Evolutionary conservation across 352 stramenopile genomes (phyloP), one percentile per base, ranked within the genome.

Genomic region (Thalassiosira oceanica): DNA sequence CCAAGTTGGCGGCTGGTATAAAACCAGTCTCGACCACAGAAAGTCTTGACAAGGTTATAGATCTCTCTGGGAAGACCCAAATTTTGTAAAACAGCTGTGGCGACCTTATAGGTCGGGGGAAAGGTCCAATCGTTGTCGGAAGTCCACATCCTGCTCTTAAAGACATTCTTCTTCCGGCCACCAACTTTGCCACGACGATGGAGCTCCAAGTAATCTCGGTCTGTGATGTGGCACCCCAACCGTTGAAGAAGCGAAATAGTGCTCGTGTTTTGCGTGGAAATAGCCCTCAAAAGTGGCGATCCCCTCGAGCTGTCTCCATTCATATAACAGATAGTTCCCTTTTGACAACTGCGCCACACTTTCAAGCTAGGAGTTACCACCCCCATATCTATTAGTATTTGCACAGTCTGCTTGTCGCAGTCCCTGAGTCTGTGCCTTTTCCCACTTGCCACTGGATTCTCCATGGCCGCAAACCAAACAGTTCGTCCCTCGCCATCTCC

Each of bases 31-130:
- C 56, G 48, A 31, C 18, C 10, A 0, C 61, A 21, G 54, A 64
- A 69, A 5, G 55, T 48, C 13, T 64, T 43, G 39, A 69, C 55
- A 37, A 58, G 44, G 5, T 33, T 26, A 42, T 66, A 74, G 21
- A 74, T 74, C 27, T 63, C 51, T 8, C 37, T 15, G 27, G 64
- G 64, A 41, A 75, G 56, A 21, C 64, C 64, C 33, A 54, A 75
- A 27, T 63, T 48, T 28, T 44, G 33, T 42, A 46, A 69, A 7
- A 63, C 27, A 20, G 27, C 28, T 15, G 61, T 33, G 27, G 24
- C 54, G 11, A 60, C 39, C 48, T 75, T 61, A 54, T 56, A 75
- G 15, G 55, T 64, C 15, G 55, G 64, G 37, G 64, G 64, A 36
- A 64, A 75, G 26, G 64, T 64, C 54, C 54, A 75, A 63, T 63